Conservation (phyloP, 352 stramenopile genomes). For the Phytophthora tentaculata region DNA sequence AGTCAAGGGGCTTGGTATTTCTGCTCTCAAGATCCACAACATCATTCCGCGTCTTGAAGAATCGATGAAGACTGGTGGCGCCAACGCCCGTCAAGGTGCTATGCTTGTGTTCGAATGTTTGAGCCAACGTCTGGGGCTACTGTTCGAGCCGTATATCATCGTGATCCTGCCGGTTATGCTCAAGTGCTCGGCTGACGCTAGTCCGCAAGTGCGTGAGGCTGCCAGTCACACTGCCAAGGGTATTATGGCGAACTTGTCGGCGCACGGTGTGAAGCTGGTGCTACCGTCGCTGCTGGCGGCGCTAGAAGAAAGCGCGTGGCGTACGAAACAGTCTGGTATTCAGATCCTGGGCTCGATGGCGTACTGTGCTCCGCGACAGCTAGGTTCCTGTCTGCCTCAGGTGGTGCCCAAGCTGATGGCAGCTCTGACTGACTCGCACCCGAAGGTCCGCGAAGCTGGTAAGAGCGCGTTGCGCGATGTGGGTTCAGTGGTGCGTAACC, state of each 20-base stretch:
- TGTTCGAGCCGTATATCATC: conserved; percentile 99
- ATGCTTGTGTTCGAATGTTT: conserved; percentile 99
- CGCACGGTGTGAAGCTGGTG: conserved; percentile 99
- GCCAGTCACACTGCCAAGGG: conserved; percentile 94
- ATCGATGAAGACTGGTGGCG: conserved; percentile 74
- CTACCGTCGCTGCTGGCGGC: conserved; percentile 96
- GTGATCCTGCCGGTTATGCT: conserved; percentile 98
- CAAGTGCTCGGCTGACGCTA: conserved; percentile 97
- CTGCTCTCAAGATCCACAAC: conserved; percentile 97
- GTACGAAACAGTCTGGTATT: conserved; percentile 99
- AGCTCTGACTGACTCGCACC: conserved; percentile 98
- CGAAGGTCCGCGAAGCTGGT: conserved; percentile 97
- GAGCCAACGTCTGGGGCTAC: conserved; percentile 94
- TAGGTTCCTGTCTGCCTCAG: conserved; percentile 97
- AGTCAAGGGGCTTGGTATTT: conserved; percentile 99
- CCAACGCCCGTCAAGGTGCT: conserved; percentile 90
- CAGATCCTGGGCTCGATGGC: conserved; percentile 97
- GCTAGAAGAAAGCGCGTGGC: conserved; percentile 94
- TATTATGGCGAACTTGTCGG: conserved; percentile 99
- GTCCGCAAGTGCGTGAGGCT: conserved; percentile 96
- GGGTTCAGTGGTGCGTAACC: conserved; percentile 98
- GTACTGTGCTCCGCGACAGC: conserved; percentile 98
- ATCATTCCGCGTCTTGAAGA: conserved; percentile 94
- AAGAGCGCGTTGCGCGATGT: conserved; percentile 97
- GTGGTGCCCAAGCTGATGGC: conserved; percentile 98